Conservation (phyloP, 345 rosid genomes). For the Sisymbrium altissimum region DNA sequence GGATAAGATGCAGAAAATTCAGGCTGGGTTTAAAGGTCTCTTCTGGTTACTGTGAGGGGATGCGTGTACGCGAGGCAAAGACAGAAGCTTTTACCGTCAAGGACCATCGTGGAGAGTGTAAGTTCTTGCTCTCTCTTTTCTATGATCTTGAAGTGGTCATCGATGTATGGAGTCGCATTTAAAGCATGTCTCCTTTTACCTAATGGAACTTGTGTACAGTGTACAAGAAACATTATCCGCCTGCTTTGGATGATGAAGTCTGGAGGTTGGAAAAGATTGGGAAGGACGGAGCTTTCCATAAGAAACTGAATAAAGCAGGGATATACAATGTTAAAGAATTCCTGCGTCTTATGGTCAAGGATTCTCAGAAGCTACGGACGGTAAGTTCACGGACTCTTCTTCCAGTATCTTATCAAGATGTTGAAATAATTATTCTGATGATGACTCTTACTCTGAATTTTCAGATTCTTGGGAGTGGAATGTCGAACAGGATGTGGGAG, state of each 20-base stretch:
- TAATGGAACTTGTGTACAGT: constrained; percentile 39
- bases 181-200: neutral
- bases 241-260: constrained; percentile 79
- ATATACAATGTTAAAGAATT: constrained; percentile 84
- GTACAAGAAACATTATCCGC: constrained; percentile 98
- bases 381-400: constrained; percentile 42
- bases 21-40: constrained; percentile 84
- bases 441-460: constrained; percentile 22
- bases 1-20: constrained; percentile 97
- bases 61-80: constrained; percentile 89
- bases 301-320: constrained; percentile 85
- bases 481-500: constrained; percentile 99
- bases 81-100: constrained; percentile 96
- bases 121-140: constrained; percentile 27
- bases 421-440: constrained; percentile 1
- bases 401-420: neutral
- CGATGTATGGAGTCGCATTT: neutral
- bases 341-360: constrained; percentile 74
- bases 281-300: constrained; percentile 95
- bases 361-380: constrained; percentile 70
- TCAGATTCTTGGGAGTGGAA: constrained; percentile 98
- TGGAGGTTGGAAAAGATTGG: constrained; percentile 99
- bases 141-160: too few species aligned
- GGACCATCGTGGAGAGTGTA: constrained; percentile 97
- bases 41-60: constrained; percentile 62